Evolutionary conservation across 371 early-diverging fungal species (phyloP), one percentile per base, ranked within the genome.

Genomic region (Umbelopsis sp.): DNA sequence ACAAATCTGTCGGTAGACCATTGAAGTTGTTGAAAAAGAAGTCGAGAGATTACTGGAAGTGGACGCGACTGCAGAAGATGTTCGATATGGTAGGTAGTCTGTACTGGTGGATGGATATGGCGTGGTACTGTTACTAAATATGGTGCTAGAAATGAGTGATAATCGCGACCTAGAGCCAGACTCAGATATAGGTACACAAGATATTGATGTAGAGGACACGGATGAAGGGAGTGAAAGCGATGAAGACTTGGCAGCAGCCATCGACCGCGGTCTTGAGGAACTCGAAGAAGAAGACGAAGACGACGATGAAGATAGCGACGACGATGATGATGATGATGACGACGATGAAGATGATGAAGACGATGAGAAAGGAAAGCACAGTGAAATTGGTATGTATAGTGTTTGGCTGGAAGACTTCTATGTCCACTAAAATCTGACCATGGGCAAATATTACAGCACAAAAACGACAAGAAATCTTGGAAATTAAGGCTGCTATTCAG

Each of bases 11-110:
- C 14, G 46, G 69, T 82, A 92, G 90, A 90, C 90, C 3, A 91
- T 95, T 66, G 96, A 96, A 71, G 92, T 92, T 69, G 94, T 97
- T 7, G 99, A 98, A 70, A 78, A 87, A 48, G 95, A 95, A 72
- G 93, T 98, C 11, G 92, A 93, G 63, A 84, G 95, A 46, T 76
- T 98, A 50, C 78, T 98, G 24, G 83, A 92, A 72, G 92, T 90
- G 20, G 97, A 97, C 78, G 85, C 90, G 4, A 84, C 88, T 63
- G 95, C 96, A 5, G 88, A 90, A 57, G 90, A 92, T 57, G 92
- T 94, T 2, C 74, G 81, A 64, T 92, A 88, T 68, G 92, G 84
- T 84, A 77, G 66, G 50, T 29, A n/a, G 57, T 4, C 3, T 1
- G 32, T 52, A 22, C 22, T 1, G 29, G 18, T 14, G 22, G n/a